Conservation (phyloP, 1,284 basidiomycete species). For the Wallemia mellicola region DNA sequence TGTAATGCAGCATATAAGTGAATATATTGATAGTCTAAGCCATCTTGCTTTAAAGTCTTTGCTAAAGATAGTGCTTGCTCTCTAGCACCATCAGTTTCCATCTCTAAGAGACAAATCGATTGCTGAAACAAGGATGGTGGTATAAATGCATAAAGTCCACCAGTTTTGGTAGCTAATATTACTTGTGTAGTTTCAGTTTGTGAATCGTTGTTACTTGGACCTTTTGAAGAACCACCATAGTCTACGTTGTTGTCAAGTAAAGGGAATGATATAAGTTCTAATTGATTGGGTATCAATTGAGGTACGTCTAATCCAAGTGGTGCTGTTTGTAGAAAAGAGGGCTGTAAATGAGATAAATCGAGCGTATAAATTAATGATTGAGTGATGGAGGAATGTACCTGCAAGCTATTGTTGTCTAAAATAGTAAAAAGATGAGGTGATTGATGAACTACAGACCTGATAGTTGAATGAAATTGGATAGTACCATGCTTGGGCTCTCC, state of each 20-base stretch:
- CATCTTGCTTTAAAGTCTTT: background rate
- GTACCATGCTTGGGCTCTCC: background rate
- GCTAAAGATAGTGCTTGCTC: background rate
- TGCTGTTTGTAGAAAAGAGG: background rate
- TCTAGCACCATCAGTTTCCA: background rate
- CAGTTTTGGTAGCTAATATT: background rate
- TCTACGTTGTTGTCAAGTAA: background rate
- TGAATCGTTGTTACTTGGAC: background rate
- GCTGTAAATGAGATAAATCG: background rate
- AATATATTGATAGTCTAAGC: background rate
- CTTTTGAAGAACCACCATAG: background rate
- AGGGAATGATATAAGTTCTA: background rate
- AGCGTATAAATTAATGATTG: background rate
- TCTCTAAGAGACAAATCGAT: background rate
- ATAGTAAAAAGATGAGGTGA: background rate
- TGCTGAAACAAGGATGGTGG: background rate
- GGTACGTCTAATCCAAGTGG: background rate
- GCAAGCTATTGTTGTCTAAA: background rate
- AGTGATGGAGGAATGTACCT: background rate
- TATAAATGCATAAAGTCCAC: background rate
- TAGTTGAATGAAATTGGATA: background rate
- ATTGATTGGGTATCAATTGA: background rate
- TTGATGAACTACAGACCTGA: background rate
- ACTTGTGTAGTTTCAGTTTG: background rate
- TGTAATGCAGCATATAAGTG: background rate